These are phyloP conservation scores for Starmerella stellata DNA, from an alignment of 805 yeast species.

Conservation along the genomic window DNA sequence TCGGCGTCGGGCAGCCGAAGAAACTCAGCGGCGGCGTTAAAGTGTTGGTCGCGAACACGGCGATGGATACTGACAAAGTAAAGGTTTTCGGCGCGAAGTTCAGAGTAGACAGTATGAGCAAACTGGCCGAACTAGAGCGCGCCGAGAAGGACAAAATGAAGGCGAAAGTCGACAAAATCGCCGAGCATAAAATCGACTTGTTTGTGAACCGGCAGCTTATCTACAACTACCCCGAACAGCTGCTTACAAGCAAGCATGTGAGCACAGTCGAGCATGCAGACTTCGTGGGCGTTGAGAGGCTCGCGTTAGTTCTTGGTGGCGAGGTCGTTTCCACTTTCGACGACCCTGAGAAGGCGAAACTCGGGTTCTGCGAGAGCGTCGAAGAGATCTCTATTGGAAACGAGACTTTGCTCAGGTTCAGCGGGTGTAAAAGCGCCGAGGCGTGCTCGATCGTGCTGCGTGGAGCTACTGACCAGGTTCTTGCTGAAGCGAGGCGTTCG, in stretches of 20 bases:
- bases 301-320: constrained; percentile 93
- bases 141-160: constrained; percentile 92
- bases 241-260: constrained; percentile 70
- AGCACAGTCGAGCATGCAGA: constrained; percentile 96
- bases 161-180: constrained; percentile 69
- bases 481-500: constrained; percentile 94
- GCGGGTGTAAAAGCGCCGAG: constrained; percentile 90
- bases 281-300: constrained; percentile 91
- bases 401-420: constrained; percentile 70
- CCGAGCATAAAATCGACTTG: constrained; percentile 69
- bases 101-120: constrained; percentile 86
- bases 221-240: constrained; percentile 94
- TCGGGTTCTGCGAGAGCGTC: constrained; percentile 75
- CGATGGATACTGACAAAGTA: constrained; percentile 88
- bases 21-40: constrained; percentile 53
- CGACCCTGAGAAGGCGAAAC: constrained; percentile 63
- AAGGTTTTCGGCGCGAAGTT: constrained; percentile 95
- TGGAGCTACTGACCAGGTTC: constrained; percentile 92
- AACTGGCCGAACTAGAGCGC: constrained; percentile 80
- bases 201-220: constrained; percentile 92
- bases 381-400: constrained; percentile 92
- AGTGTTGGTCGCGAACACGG: constrained; percentile 83
- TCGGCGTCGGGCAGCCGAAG: constrained; percentile 90
- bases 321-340: constrained; percentile 96
- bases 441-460: constrained; percentile 92